Evolutionary conservation across 2,329 filamentous ascomycete genomes (phyloP), one percentile per base, ranked within the genome.

Genomic region (Hymenoscyphus fraxineus): DNA sequence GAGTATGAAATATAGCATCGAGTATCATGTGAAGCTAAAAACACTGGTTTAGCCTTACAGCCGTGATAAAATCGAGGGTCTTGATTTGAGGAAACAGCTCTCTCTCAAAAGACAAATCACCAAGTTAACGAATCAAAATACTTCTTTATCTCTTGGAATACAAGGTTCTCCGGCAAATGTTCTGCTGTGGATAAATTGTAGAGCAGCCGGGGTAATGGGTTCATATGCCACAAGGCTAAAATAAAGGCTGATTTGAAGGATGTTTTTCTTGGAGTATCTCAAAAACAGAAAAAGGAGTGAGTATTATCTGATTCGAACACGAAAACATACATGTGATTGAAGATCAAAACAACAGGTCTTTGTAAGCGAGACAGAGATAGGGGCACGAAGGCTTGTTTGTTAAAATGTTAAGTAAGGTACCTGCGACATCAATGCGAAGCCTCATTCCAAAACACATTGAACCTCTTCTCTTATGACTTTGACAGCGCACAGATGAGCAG

Each of bases 111-210:
- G 39, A 41, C 4, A 47, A 40, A 27, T 13, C 39, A 13, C 31
- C 19, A 22, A 41, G 22, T 59, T 47, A 32, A 61, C 59, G 47
- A 61, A 56, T 39, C 3, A 31, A 9, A 39, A 55, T 6, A 55
- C 12, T 55, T 19, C 6, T 41, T 6, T 9, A 16, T 2, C 10
- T 56, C 40, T 61, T 40, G 44, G 40, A n/a, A 6, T n/a, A 19
- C 47, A 55, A 56, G 59, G 59, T 61, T 61, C 59, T 61, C 59
- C 59, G 59, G 47, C 56, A 55, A 55, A 40, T 9, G 6, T 13
- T 22, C 31, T 40, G 27, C 12, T 32, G 59, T 60, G 59, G 59
- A n/a, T 60, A 60, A 60, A 61, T 55, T 39, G 32, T 22, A 41
- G 16, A 27, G 59, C 59, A 56, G 59, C 59, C 44, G 44, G 35